Conservation (phyloP, 1,139 yeast species). For the Taphrina deformans region DNA sequence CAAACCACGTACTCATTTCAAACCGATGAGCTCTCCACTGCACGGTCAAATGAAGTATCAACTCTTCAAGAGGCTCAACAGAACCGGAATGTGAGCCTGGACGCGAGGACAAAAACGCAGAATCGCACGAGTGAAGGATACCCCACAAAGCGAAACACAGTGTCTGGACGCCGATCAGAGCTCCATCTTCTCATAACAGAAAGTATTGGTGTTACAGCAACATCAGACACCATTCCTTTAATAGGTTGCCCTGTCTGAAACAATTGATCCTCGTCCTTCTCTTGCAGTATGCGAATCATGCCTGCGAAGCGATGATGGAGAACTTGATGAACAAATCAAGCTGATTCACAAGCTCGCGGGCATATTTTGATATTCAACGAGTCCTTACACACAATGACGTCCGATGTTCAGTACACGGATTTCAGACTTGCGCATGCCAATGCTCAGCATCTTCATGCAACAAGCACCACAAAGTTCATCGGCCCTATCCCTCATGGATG, state of each 20-base stretch:
- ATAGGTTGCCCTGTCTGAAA: background rate
- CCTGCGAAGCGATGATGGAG: background rate
- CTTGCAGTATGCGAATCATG: too few species aligned
- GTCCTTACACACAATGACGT: background rate
- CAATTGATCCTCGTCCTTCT: too few species aligned
- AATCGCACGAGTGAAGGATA: background rate
- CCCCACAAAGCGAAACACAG: background rate
- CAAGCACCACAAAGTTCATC: constrained; percentile 56
- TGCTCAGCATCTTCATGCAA: constrained; percentile 54
- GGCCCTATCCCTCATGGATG: constrained; percentile 70
- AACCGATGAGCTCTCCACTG: too few species aligned
- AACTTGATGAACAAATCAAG: background rate
- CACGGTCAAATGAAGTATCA: too few species aligned
- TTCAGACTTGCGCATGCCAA: constrained; percentile 58
- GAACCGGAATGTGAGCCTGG: too few species aligned
- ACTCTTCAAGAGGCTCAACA: too few species aligned
- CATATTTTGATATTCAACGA: background rate
- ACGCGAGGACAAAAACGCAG: too few species aligned
- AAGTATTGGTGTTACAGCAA: background rate
- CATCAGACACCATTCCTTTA: too few species aligned
- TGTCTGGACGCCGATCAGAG: background rate
- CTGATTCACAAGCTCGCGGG: background rate
- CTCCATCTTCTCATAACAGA: background rate
- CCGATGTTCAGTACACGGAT: constrained; percentile 47
- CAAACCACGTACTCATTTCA: constrained; percentile 33